These are phyloP conservation scores for Phytophthora ohioensis DNA, from an alignment of 352 stramenopile species.

Conservation along the genomic window DNA sequence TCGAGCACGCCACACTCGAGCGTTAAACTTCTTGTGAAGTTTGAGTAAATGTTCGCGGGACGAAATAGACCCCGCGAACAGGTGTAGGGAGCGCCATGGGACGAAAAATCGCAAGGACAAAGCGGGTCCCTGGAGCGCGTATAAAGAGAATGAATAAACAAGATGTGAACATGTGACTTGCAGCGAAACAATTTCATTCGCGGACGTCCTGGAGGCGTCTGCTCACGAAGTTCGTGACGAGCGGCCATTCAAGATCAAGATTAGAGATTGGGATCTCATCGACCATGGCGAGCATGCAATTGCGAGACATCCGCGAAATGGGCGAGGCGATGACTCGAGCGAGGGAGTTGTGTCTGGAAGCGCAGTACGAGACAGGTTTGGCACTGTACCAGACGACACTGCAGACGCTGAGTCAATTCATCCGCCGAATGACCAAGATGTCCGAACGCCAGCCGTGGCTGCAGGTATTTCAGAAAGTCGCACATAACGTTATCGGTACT, in stretches of 20 bases:
- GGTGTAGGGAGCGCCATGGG: constrained; percentile 37
- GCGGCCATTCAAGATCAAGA: constrained; percentile 11
- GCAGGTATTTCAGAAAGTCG: constrained; percentile 44
- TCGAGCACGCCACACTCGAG: constrained; percentile 58
- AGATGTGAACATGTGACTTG: constrained; percentile 25
- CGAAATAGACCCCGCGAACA: constrained; percentile 6
- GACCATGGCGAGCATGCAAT: constrained; percentile 56
- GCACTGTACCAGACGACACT: constrained; percentile 69
- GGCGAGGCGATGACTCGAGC: constrained; percentile 69
- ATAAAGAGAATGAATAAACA: constrained; percentile 26
- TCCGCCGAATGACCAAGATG: constrained; percentile 76
- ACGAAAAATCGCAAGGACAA: constrained; percentile 33
- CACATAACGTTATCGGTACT: background rate
- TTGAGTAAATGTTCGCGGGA: constrained; percentile 32
- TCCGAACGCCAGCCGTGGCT: constrained; percentile 83
- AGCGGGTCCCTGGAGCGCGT: constrained; percentile 24
- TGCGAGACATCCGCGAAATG: constrained; percentile 74
- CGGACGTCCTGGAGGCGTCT: constrained; percentile 10
- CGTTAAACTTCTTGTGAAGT: constrained; percentile 30
- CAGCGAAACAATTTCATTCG: constrained; percentile 17
- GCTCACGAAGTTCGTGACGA: background rate
- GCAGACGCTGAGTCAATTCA: constrained; percentile 63
- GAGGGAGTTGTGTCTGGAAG: constrained; percentile 66
- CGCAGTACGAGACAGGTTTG: constrained; percentile 74
- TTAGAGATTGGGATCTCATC: background rate